A percentile compares a stretch with the other conserved stretches of the same genome.
These are phyloP conservation scores for Rhizopogon vinicolor DNA, from an alignment of 768 basidiomycete genomes.

Conservation along the genomic window DNA sequence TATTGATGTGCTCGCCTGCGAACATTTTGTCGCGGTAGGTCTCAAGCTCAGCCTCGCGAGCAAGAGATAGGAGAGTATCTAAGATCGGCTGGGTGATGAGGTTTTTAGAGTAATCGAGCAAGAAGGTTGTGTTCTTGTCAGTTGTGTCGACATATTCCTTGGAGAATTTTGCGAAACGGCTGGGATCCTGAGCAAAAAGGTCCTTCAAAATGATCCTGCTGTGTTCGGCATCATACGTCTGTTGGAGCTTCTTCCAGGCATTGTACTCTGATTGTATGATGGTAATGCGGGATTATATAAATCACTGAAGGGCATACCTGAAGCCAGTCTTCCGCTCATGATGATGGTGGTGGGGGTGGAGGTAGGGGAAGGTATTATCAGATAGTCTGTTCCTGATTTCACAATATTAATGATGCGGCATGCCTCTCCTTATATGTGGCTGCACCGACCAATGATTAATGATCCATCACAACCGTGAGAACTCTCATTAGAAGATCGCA, in stretches of 20 bases:
- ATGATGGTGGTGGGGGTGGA: slow-evolving; percentile 5
- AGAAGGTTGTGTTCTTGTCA: slow-evolving; percentile 70
- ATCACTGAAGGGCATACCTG: slow-evolving; percentile 32
- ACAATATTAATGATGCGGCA: not conserved
- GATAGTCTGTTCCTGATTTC: not conserved
- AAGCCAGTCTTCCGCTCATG: slow-evolving; percentile 65
- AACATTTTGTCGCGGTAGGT: slow-evolving; percentile 89
- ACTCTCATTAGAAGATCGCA: slow-evolving; percentile 6
- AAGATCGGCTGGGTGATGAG: slow-evolving; percentile 85
- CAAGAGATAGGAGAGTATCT: slow-evolving; percentile 70
- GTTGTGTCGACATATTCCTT: slow-evolving; percentile 63
- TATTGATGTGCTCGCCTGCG: slow-evolving; percentile 95
- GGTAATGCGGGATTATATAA: not conserved
- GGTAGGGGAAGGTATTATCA: not conserved
- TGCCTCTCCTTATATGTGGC: slow-evolving; percentile 10
- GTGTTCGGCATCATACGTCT: slow-evolving; percentile 70
- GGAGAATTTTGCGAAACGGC: slow-evolving; percentile 84
- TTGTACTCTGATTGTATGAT: slow-evolving; percentile 59
- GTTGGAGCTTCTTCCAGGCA: slow-evolving; percentile 88
- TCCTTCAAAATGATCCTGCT: slow-evolving; percentile 81
- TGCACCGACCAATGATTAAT: not conserved
- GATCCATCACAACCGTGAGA: slow-evolving; percentile 17
- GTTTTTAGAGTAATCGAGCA: slow-evolving; percentile 98
- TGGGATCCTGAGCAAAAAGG: slow-evolving; percentile 85
- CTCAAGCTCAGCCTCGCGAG: slow-evolving; percentile 84